A percentile compares a stretch with the other conserved stretches of the same genome.
These are phyloP conservation scores for Candida ficus DNA, from an alignment of 805 yeast genomes.

Conservation along the genomic window DNA sequence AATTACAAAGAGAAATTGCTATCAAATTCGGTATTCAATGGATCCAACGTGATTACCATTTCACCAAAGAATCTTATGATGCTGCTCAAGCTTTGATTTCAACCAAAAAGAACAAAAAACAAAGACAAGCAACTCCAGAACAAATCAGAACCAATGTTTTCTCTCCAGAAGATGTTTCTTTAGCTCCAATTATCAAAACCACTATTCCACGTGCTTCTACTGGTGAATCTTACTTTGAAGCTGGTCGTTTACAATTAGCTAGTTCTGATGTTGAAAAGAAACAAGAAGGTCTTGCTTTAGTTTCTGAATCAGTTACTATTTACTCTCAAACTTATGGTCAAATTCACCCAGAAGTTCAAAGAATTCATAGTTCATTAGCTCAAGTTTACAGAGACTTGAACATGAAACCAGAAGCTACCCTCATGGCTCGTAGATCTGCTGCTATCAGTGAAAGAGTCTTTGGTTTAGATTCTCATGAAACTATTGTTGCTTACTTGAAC, in stretches of 20 bases:
- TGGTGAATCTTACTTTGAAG: constrained; percentile 71
- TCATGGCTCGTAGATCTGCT: constrained; percentile 61
- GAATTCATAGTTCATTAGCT: constrained; percentile 60
- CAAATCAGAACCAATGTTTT: constrained; percentile 35
- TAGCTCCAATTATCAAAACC: constrained; percentile 74
- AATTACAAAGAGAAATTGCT: constrained; percentile 65
- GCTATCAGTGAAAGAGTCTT: constrained; percentile 70
- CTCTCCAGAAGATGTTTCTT: constrained; percentile 56
- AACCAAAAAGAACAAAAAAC: constrained; percentile 30
- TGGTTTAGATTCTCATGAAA: constrained; percentile 79
- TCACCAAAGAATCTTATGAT: constrained; percentile 36
- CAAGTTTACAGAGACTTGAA: constrained; percentile 60
- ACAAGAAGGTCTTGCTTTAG: constrained; percentile 55
- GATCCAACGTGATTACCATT: constrained; percentile 38
- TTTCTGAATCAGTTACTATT: constrained; percentile 65
- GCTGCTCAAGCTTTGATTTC: constrained; percentile 26
- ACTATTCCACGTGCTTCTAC: constrained; percentile 60
- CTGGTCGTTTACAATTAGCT: constrained; percentile 37
- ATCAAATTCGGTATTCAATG: constrained; percentile 84
- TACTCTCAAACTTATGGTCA: constrained; percentile 82
- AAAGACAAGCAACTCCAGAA: constrained; percentile 3
- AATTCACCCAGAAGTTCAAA: constrained; percentile 75
- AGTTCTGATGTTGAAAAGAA: constrained; percentile 29
- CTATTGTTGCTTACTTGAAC: constrained; percentile 66
- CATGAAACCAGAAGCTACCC: constrained; percentile 52